phyloP scores from a whole-genome alignment of 768 basidiomycete species.

The Trametes villosa region DNA sequence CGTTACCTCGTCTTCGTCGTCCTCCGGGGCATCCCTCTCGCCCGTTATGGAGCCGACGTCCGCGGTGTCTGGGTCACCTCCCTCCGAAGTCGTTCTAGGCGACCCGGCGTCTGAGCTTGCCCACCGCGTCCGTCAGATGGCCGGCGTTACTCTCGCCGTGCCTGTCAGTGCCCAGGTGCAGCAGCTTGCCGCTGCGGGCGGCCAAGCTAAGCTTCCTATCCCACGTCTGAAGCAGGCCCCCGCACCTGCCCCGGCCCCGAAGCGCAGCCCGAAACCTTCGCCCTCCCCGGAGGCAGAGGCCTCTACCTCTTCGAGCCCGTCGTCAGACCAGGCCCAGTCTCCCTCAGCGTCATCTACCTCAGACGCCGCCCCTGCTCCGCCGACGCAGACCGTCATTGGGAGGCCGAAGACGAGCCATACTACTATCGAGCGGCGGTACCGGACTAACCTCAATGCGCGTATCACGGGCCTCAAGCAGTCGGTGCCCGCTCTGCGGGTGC shows the following conservation, averaged over 20 bases:
- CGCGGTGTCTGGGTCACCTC: constrained; percentile 26
- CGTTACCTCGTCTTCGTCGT: constrained; percentile 56
- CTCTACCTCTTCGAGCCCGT: constrained; percentile 42
- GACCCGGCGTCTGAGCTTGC: constrained; percentile 43
- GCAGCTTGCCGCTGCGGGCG: constrained; percentile 34
- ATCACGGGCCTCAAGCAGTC: constrained; percentile 81
- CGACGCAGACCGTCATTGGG: constrained; percentile 30
- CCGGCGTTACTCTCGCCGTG: constrained; percentile 43
- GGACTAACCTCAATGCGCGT: constrained; percentile 86
- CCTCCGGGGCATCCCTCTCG: constrained; percentile 58
- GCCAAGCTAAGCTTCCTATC: constrained; percentile 46
- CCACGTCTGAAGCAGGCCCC: constrained; percentile 54
- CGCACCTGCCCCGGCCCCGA: constrained; percentile 45
- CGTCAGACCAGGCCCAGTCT: constrained; percentile 30
- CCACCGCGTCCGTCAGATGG: constrained; percentile 41
- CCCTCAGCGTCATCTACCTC: constrained; percentile 9
- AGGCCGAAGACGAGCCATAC: constrained; percentile 89
- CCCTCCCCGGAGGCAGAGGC: constrained; percentile 26
- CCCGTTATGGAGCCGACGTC: constrained; percentile 49
- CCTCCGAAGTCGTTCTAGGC: constrained; percentile 28
- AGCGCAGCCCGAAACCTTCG: constrained; percentile 22
- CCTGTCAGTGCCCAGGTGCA: constrained; percentile 41
- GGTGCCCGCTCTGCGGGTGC: constrained; percentile 80
- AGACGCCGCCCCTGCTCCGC: constrained; percentile 21
- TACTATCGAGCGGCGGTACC: constrained; percentile 86